Percentiles rank a stretch among this genome's conserved stretches.
These are phyloP conservation scores for Hypoxylon crocopeplum DNA, from an alignment of 495 filamentous ascomycete genomes.

Conservation along the genomic window DNA sequence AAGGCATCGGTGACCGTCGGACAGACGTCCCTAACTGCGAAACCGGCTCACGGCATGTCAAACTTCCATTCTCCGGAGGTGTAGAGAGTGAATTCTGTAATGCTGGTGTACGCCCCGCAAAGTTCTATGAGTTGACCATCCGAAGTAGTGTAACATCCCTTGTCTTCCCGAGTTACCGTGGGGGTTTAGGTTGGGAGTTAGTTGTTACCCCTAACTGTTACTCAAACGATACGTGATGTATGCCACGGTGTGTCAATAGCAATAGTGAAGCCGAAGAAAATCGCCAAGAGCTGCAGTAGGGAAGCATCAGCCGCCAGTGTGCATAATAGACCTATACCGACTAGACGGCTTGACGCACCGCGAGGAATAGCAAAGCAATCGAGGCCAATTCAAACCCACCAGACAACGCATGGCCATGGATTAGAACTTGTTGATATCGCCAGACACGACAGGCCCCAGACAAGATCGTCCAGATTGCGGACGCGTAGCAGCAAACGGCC, in stretches of 20 bases:
- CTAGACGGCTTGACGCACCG: constrained; percentile 52
- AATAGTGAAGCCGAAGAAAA: constrained; percentile 37
- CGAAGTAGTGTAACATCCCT: constrained; percentile 26
- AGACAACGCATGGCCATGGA: constrained; percentile 66
- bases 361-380: constrained; percentile 56
- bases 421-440: constrained; percentile 71
- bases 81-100: constrained; percentile 6
- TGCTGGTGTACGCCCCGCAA: constrained; percentile 10
- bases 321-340: constrained; percentile 12
- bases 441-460: constrained; percentile 72
- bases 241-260: constrained; percentile 28
- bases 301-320: constrained; percentile 30
- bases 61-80: constrained; percentile 19
- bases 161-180: constrained; percentile 31
- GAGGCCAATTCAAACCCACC: constrained; percentile 73
- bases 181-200: constrained; percentile 21
- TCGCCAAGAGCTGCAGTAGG: constrained; percentile 23
- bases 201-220: too few relatives aligned
- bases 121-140: constrained; percentile 13
- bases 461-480: constrained; percentile 62
- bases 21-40: constrained; percentile 32
- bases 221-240: constrained; percentile 3
- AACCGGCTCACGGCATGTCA: constrained; percentile 18
- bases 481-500: constrained; percentile 61
- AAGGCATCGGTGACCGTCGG: constrained; percentile 25